Base-by-base conservation (phyloP, 192 early-diverging fungal genomes). In the Backusella circina region DNA sequence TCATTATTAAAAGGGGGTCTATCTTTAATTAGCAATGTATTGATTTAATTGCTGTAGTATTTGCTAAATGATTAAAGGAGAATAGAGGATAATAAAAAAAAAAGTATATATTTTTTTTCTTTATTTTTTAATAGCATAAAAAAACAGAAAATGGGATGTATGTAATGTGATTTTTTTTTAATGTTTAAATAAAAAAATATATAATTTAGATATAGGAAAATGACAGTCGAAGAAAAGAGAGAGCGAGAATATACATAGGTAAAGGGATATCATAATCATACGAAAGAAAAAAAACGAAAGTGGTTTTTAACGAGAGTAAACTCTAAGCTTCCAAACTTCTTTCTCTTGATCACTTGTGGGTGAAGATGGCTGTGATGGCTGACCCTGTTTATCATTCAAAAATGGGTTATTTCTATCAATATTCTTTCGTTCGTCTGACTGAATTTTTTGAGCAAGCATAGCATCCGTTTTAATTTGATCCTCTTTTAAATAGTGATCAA, bases 381-480 rank as follows among this genome's bases (percentile, higher is more conserved):
- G 15, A 32, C 15, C 41, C 23, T 67, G 33, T 33, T 68, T 23
- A 21, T 73, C 65, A 51, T 30, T 35, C 57, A 74, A 32, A 47
- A 79, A 74, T 6, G 77, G 73, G 65, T 77, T 77, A n/a, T 64
- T 31, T 71, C 35, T 57, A 65, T 65, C 54, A 23, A 70, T 61
- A 7, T 61, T 54, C 44, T 70, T 69, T 71, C 71, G 54, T 66
- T 77, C 75, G 16, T 77, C 75, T 21, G 41, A 31, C 15, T 77
- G 75, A 9, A 77, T 37, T 23, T 77, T 30, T 31, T 64, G 10
- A 15, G 75, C 75, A n/a, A 77, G 65, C 44, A 65, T 30, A 33
- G 54, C 75, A 72, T 77, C 75, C 36, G 70, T 35, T 16, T 68
- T 69, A 26, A 74, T 70, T 50, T 79, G 77, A 21, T 79, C 66